Base-by-base conservation (phyloP, 352 stramenopile genomes). In the Thalassiosira oceanica region DNA sequence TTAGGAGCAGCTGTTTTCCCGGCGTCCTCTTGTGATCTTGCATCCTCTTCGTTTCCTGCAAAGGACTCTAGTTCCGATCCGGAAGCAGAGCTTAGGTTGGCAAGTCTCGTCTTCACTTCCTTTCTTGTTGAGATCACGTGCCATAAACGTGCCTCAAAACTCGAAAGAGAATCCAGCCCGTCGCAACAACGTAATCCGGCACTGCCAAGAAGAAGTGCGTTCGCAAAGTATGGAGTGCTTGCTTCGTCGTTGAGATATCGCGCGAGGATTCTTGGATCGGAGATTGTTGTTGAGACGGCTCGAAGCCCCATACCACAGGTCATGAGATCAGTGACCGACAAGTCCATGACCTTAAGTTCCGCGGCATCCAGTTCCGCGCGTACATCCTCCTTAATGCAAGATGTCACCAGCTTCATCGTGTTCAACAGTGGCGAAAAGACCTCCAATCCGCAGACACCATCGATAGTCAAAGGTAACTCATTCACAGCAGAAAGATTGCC, bases 381-480 rank as follows among this genome's bases (percentile, higher is more conserved):
- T 36, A 15, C 16, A 0, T 13, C 8, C 27, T 13, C 24, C 29
- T 60, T 49, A 24, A 63, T 52, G 0, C 18, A 54, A 15, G 18
- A 0, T 56, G 42, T 45, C 1, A 64, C 49, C 26, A 21, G 54
- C 27, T 71, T 74, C 11, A 78, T 20, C 13, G 49, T n/a, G 23
- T 63, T 23, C 11, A 48, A 54, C 41, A 74, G 61, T 44, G 57
- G 50, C 37, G 2, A 21, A n/a, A 74, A 69, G 11, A 81, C 54
- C 10, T 64, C 41, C 24, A 37, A 49, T 31, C 64, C 33, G 7
- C 64, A 37, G 3, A 36, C 43, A 37, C 43, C 63, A 37, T 61
- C 44, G 10, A 78, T 11, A 66, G 60, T 5, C 31, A 82, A 45
- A 60, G 73, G 73, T 37, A 77, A 52, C 35, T 82, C 73, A 50